Evolutionary conservation across 2,329 filamentous ascomycete species (phyloP).

Genomic region (Dothideomycetes sp.): DNA sequence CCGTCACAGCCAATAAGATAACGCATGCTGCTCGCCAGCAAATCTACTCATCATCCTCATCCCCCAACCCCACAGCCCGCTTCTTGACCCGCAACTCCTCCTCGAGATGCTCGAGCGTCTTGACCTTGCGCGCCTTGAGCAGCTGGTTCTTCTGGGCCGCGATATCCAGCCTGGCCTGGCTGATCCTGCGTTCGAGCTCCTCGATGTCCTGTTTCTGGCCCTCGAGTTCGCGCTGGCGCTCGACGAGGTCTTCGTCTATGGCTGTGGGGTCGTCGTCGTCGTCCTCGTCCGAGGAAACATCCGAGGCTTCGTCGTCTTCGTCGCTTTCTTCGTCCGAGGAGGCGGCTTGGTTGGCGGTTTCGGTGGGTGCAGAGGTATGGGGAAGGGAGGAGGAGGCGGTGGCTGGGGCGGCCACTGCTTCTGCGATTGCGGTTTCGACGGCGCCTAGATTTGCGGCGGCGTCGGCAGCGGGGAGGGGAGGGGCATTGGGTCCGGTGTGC

Average conservation of each 20-base stretch:
- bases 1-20: too few species aligned
- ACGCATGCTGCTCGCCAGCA: too few species aligned
- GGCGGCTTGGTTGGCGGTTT: conserved; percentile 11
- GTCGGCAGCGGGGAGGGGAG: conserved; percentile 8
- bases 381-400: conserved; percentile 13
- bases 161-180: conserved; percentile 24
- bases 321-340: conserved; percentile 15
- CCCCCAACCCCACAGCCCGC: conserved; percentile 25
- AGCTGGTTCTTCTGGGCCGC: conserved; percentile 36
- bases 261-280: conserved; percentile 30
- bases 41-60: conserved; percentile 15
- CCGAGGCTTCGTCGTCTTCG: conserved; percentile 23
- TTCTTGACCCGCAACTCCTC: conserved; percentile 45
- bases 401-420: conserved; percentile 3
- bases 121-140: conserved; percentile 37
- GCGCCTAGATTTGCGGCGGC: conserved; percentile 27
- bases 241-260: conserved; percentile 42
- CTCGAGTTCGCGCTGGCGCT: conserved; percentile 34
- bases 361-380: conserved; percentile 15
- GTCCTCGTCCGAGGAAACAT: conserved; percentile 29
- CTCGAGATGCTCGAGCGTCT: conserved; percentile 39
- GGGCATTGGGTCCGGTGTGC: too few species aligned
- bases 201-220: conserved; percentile 42
- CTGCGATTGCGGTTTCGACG: conserved; percentile 18
- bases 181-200: conserved; percentile 42